Evolutionary conservation across 2,329 filamentous ascomycete species (phyloP), one percentile per base, ranked within the genome.

Genomic region (Aureobasidium sp.): DNA sequence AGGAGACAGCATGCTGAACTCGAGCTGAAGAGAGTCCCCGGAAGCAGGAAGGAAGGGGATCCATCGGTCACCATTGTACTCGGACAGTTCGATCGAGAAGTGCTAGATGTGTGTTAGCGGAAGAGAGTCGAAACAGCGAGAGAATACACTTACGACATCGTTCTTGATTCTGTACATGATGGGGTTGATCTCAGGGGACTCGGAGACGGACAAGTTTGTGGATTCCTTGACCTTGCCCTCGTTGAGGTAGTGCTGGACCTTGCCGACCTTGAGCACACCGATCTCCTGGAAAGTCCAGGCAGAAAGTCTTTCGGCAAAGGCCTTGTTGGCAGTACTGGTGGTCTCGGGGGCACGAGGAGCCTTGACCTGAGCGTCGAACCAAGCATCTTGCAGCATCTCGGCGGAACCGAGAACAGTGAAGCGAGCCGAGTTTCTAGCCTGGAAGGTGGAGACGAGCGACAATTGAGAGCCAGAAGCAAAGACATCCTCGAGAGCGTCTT

Each of bases 1-100:
- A 60, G 94, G 93, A 1, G 93, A 96, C 49, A 99, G 87, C 94
- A 97, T 99, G 78, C 86, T 92, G 80, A 97, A 96, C 75, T 99
- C 94, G 64, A 99, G 89, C 75, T 99, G 94, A 35, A 99, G 72
- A 29, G 79, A 81, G 72, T 99, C 94, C 64, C 76, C 79, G 9
- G 80, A 70, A 23, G 90, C 85, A 21, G 88, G 78, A 42, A 78
- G 78, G 76, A 91, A 96, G 47, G 92, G 88, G 6, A 78, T 75
- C 79, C 86, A 95, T 70, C 85, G 82, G 72, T 89, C 84, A 77
- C 84, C 85, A 53, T 76, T 75, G 74, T 90, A 96, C 74, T 96
- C 91, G 27, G 92, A 96, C 58, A 99, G 70, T 65, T 93, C 92
- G 71, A 97, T 93, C 69, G 81, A 83, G 79, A 92, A 96, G 64